Conservation (phyloP, 2,329 filamentous ascomycete genomes). For the Cercospora sojina region DNA sequence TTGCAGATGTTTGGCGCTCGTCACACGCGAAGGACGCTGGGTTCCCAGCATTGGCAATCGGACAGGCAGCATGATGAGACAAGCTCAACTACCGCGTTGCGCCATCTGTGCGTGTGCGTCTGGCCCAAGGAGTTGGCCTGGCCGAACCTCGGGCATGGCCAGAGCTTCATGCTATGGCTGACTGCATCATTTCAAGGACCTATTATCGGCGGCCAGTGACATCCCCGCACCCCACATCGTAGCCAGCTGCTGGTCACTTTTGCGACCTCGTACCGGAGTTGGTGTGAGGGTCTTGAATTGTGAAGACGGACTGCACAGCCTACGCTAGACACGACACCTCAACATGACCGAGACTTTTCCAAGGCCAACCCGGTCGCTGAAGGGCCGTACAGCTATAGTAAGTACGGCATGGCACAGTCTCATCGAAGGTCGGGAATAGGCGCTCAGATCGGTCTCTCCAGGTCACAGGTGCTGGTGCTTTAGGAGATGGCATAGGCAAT, state of each 20-base stretch:
- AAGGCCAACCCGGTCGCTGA: conserved; percentile 44
- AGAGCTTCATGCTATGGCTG: background rate
- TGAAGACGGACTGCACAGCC: background rate
- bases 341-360: conserved; percentile 32
- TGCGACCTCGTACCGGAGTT: background rate
- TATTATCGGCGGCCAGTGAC: background rate
- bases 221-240: background rate
- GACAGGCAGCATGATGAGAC: background rate
- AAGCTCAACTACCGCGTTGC: background rate
- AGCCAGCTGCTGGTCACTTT: background rate
- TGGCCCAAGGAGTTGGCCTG: background rate
- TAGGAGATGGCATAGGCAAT: conserved; percentile 60
- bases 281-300: background rate
- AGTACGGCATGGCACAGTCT: background rate
- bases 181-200: background rate
- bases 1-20: background rate
- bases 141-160: background rate
- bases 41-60: background rate
- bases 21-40: background rate
- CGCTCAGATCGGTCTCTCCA: background rate
- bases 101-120: background rate
- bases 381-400: conserved; percentile 50
- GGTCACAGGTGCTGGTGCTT: conserved; percentile 59
- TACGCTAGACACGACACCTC: background rate
- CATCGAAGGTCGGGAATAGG: background rate